These are phyloP conservation scores for Closterium sp. DNA, from an alignment of 139 green algal species.

Conservation along the genomic window DNA sequence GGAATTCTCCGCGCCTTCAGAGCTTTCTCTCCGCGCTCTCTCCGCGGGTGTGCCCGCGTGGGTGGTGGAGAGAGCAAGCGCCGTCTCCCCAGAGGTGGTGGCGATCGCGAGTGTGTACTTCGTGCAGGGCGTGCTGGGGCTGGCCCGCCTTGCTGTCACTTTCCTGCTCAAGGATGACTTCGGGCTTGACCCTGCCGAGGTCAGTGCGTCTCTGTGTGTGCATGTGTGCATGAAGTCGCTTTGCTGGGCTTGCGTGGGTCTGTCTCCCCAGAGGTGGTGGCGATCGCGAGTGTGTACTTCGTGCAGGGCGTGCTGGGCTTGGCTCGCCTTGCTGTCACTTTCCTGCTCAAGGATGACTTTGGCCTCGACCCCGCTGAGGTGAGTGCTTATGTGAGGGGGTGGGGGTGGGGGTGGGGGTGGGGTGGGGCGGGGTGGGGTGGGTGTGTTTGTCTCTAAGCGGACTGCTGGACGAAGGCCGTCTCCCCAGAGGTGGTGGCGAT, in stretches of 20 bases:
- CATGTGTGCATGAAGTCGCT: no score
- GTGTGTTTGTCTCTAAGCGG: no score
- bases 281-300: constrained; percentile 81
- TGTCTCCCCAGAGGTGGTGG: constrained; percentile 27
- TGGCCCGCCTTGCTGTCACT: constrained; percentile 81
- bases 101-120: constrained; percentile 82
- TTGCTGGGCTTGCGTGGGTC: no score
- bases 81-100: constrained; percentile 18
- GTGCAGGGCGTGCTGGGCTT: constrained; percentile 90
- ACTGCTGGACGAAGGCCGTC: no score
- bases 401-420: no score
- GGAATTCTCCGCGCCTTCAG: no score
- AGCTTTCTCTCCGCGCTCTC: no score
- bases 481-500: constrained; percentile 46
- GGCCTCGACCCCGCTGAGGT: constrained; percentile 76
- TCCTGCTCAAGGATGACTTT: constrained; percentile 92
- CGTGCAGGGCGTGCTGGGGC: constrained; percentile 86
- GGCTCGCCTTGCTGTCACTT: constrained; percentile 78
- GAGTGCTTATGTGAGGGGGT: no score
- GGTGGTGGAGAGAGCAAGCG: background rate
- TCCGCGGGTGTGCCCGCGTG: no score
- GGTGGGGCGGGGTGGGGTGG: no score
- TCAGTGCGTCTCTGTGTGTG: background rate
- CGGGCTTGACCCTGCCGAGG: constrained; percentile 76
- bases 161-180: constrained; percentile 94